Conservation (phyloP, 805 yeast genomes). For the Kuraishia piskuri region DNA sequence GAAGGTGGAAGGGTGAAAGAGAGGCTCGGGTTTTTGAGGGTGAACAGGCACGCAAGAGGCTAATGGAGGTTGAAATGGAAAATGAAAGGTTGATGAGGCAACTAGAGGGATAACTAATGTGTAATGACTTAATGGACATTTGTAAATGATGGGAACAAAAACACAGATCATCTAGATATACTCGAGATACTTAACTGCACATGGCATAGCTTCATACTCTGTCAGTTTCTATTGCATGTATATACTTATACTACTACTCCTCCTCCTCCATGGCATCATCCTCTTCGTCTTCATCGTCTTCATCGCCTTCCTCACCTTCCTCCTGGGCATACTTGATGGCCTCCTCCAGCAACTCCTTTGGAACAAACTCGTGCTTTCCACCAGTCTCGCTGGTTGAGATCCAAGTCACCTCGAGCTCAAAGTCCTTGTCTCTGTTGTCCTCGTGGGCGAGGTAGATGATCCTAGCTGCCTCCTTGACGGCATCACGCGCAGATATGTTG, state of each 20-base stretch:
- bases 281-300: constrained; percentile 47
- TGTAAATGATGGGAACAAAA: too few species aligned
- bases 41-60: constrained; percentile 42
- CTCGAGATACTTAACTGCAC: too few species aligned
- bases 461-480: constrained; percentile 88
- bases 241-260: neutral
- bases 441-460: constrained; percentile 93
- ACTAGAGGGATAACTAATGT: neutral
- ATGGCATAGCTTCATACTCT: too few species aligned
- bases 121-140: neutral
- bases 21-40: constrained; percentile 60
- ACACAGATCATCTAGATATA: too few species aligned
- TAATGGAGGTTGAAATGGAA: constrained; percentile 47
- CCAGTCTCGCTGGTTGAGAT: constrained; percentile 65
- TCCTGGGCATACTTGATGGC: constrained; percentile 80
- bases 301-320: constrained; percentile 72
- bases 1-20: constrained; percentile 61
- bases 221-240: neutral
- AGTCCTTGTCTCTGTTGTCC: constrained; percentile 95
- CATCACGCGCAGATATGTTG: constrained; percentile 65
- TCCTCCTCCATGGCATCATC: constrained; percentile 26
- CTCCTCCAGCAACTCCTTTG: constrained; percentile 69
- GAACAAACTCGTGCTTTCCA: constrained; percentile 74
- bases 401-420: constrained; percentile 94
- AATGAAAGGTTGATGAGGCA: constrained; percentile 26